Percentiles rank a stretch among this genome's conserved stretches.
phyloP scores from a whole-genome alignment of 805 yeast genomes.

The Candida hungchunana region DNA sequence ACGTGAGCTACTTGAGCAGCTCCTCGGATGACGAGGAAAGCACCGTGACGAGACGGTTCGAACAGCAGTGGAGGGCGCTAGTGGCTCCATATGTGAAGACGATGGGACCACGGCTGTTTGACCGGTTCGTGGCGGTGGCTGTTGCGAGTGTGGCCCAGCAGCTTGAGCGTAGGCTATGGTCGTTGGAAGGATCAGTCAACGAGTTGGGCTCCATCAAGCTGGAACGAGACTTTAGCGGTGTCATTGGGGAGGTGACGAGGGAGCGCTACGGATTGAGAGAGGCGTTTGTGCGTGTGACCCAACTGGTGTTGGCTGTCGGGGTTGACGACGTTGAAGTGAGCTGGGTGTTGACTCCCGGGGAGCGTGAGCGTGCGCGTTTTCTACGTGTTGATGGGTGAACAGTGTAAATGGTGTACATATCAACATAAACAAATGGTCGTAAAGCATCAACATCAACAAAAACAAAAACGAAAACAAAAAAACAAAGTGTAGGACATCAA shows the following conservation, averaged over 20 bases:
- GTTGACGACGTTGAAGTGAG: slow-evolving; percentile 46
- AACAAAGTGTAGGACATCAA: too few relatives aligned
- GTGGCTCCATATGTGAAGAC: slow-evolving; percentile 62
- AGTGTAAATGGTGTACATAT: too few relatives aligned
- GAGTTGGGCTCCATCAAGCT: slow-evolving; percentile 80
- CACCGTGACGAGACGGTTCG: slow-evolving; percentile 43
- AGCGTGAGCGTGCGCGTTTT: slow-evolving; percentile 58
- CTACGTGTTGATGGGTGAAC: slow-evolving; percentile 53
- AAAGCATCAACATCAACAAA: too few relatives aligned
- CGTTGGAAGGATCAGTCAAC: slow-evolving; percentile 62
- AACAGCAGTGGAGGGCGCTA: slow-evolving; percentile 58
- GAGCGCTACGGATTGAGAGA: slow-evolving; percentile 72
- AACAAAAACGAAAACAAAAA: too few relatives aligned
- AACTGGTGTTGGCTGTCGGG: slow-evolving; percentile 79
- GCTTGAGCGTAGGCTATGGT: slow-evolving; percentile 66
- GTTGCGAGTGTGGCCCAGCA: slow-evolving; percentile 51
- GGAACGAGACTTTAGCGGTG: slow-evolving; percentile 73
- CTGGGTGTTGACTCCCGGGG: slow-evolving; percentile 80
- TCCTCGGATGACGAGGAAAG: slow-evolving; percentile 33
- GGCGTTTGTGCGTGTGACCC: slow-evolving; percentile 75
- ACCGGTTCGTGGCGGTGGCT: slow-evolving; percentile 42
- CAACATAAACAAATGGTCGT: too few relatives aligned
- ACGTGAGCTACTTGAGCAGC: slow-evolving; percentile 22
- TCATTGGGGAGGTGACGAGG: slow-evolving; percentile 71
- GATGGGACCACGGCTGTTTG: slow-evolving; percentile 50